Evolutionary conservation across 371 early-diverging fungal genomes (phyloP).

Genomic region (Mortierella sp.): DNA sequence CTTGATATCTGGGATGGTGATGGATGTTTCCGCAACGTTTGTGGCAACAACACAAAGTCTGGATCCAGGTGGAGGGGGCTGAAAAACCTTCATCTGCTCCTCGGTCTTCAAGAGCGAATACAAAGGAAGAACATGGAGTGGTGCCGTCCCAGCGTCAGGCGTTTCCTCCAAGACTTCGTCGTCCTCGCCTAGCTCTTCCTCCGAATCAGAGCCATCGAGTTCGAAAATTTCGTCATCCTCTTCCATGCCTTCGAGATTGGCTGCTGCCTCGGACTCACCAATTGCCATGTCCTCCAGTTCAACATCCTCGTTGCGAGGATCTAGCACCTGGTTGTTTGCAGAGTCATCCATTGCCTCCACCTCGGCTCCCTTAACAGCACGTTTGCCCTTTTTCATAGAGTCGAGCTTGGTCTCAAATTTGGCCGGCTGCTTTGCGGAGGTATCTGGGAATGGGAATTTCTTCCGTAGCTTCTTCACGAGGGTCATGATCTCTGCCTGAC

Average conservation of each 20-base stretch:
- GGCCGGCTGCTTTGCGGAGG: slow-evolving; percentile 7
- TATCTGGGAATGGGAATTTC: slow-evolving; percentile 68
- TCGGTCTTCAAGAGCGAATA: slow-evolving; percentile 92
- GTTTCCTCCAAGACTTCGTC: slow-evolving; percentile 56
- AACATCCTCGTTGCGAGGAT: slow-evolving; percentile 59
- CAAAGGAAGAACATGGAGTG: slow-evolving; percentile 89
- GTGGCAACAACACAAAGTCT: slow-evolving; percentile 97
- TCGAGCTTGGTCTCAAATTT: slow-evolving; percentile 20
- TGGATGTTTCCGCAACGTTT: slow-evolving; percentile 99
- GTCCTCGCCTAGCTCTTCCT: slow-evolving; percentile 55
- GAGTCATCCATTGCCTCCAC: slow-evolving; percentile 40
- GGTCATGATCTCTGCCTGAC: slow-evolving; percentile 89
- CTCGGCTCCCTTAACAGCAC: slow-evolving; percentile 46
- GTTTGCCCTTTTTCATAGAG: slow-evolving; percentile 7
- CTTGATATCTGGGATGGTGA: slow-evolving; percentile 97
- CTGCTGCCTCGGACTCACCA: slow-evolving; percentile 60
- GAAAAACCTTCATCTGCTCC: slow-evolving; percentile 91
- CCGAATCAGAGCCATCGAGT: slow-evolving; percentile 69
- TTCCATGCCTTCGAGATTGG: slow-evolving; percentile 57
- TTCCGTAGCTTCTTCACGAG: slow-evolving; percentile 78
- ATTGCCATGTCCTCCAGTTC: slow-evolving; percentile 72
- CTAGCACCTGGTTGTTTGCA: slow-evolving; percentile 35
- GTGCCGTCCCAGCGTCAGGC: slow-evolving; percentile 57
- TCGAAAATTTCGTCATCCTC: slow-evolving; percentile 70
- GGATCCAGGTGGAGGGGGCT: slow-evolving; percentile 87